Conservation (phyloP, 306 rosid species). For the Pyrus betulifolia region DNA sequence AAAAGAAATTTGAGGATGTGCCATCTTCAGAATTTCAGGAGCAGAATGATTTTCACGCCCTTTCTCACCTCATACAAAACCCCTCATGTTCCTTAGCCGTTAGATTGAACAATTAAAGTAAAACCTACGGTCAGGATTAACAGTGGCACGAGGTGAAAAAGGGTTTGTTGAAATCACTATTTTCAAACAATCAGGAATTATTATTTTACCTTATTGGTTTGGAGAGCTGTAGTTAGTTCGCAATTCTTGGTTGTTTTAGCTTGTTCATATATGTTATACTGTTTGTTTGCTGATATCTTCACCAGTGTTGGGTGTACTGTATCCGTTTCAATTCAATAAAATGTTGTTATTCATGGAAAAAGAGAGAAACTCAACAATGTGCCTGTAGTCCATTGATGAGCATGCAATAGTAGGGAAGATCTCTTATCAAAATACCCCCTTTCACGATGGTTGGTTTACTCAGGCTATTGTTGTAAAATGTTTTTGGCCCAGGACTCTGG, state of each 20-base stretch:
- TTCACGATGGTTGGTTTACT: background rate
- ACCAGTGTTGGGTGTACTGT: background rate
- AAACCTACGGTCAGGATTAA: background rate
- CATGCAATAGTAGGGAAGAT: background rate
- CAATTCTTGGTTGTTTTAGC: background rate
- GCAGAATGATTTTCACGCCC: background rate
- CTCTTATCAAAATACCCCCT: background rate
- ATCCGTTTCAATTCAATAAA: background rate
- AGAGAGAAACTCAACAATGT: background rate
- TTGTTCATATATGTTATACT: background rate
- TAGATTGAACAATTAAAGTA: background rate
- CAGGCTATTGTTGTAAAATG: slow-evolving; percentile 20
- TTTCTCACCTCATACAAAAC: background rate
- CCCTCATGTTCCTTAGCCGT: background rate
- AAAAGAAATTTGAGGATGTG: background rate
- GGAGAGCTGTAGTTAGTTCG: background rate
- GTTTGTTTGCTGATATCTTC: background rate
- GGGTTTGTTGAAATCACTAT: background rate
- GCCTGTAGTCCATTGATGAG: background rate
- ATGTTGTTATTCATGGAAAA: background rate
- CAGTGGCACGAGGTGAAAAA: background rate
- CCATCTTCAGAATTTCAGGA: background rate
- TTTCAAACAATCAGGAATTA: background rate
- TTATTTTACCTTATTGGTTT: background rate
- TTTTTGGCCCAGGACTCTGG: slow-evolving; percentile 74